Percentiles rank a stretch among this genome's conserved stretches.
phyloP scores from a whole-genome alignment of 257 asterid species.

The Jacaranda copaia region DNA sequence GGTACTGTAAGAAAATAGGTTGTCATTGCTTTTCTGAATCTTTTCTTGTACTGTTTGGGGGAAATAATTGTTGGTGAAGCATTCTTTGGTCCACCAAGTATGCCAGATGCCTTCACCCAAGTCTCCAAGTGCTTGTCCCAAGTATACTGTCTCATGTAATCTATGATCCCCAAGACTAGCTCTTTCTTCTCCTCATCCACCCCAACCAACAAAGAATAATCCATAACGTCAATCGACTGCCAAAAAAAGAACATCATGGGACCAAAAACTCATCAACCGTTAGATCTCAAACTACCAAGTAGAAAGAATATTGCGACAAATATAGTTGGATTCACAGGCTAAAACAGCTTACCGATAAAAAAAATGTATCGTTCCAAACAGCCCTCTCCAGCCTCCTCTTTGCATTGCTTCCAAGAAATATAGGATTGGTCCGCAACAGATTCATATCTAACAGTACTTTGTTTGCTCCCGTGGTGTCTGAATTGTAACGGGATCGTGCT shows the following conservation, averaged over 20 bases:
- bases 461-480: slow-evolving; percentile 65
- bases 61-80: slow-evolving; percentile 73
- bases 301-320: too few relatives aligned
- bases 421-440: slow-evolving; percentile 64
- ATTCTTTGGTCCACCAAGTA: slow-evolving; percentile 74
- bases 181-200: slow-evolving; percentile 73
- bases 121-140: slow-evolving; percentile 91
- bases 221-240: slow-evolving; percentile 80
- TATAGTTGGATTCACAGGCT: neutral
- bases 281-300: too few relatives aligned
- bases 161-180: slow-evolving; percentile 74
- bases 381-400: slow-evolving; percentile 77
- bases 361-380: slow-evolving; percentile 82
- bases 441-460: slow-evolving; percentile 73
- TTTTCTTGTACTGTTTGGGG: slow-evolving; percentile 80
- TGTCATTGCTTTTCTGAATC: slow-evolving; percentile 88
- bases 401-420: slow-evolving; percentile 73
- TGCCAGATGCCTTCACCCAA: slow-evolving; percentile 84
- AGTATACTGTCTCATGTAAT: slow-evolving; percentile 79
- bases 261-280: too few relatives aligned
- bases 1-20: slow-evolving; percentile 76
- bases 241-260: slow-evolving; percentile 1
- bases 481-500: slow-evolving; percentile 65
- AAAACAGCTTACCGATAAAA: slow-evolving; percentile 60
- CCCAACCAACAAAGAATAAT: slow-evolving; percentile 75